Percentiles rank a stretch among this genome's conserved stretches.
Evolutionary conservation across 2,329 filamentous ascomycete species (phyloP).

Genomic region (Clarireedia sp.): DNA sequence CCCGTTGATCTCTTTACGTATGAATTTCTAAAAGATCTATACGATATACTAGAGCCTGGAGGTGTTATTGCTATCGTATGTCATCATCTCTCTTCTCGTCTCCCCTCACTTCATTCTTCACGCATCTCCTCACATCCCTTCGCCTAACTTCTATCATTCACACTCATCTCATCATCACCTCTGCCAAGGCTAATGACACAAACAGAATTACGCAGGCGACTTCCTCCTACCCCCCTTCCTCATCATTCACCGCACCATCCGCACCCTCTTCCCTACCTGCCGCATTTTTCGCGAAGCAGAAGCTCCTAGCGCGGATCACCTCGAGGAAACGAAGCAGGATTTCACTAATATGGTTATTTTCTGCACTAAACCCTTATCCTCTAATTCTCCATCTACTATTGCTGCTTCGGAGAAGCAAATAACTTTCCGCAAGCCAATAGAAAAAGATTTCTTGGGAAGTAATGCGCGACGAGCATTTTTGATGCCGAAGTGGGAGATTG

Average conservation of each 20-base stretch:
- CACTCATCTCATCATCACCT: too few species aligned
- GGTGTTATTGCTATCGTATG: constrained; percentile 83
- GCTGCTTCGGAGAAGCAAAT: too few species aligned
- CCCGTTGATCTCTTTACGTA: constrained; percentile 80
- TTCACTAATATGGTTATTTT: constrained; percentile 98
- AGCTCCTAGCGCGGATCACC: constrained; percentile 38
- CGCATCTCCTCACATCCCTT: background rate
- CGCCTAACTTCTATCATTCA: background rate
- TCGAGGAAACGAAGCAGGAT: constrained; percentile 48
- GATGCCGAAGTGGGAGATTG: constrained; percentile 63
- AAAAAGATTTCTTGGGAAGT: constrained; percentile 65
- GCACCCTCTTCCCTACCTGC: constrained; percentile 76
- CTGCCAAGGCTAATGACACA: background rate
- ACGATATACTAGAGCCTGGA: constrained; percentile 62
- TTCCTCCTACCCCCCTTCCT: constrained; percentile 67
- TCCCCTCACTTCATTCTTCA: background rate
- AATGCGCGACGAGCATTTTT: constrained; percentile 62
- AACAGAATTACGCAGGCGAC: constrained; percentile 89
- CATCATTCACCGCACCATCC: constrained; percentile 76
- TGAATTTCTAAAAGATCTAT: constrained; percentile 69
- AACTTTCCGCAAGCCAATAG: constrained; percentile 50
- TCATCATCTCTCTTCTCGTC: background rate
- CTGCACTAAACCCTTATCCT: constrained; percentile 43
- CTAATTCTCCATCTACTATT: constrained; percentile 40
- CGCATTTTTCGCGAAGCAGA: constrained; percentile 79